Conservation (phyloP, 208 protist species). For the Leishmania major region DNA sequence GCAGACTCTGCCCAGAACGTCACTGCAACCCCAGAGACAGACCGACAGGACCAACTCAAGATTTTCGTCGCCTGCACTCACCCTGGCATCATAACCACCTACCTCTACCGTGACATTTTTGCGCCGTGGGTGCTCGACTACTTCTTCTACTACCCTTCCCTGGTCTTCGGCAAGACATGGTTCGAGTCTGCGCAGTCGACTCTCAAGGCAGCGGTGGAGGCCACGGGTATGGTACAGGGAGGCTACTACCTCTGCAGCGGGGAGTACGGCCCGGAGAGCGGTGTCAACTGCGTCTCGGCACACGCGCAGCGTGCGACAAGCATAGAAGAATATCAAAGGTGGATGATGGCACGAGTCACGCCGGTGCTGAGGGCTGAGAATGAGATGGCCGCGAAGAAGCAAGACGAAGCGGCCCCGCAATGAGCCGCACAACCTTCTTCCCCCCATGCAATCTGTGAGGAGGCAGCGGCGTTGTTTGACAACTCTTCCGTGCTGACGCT, state of each 20-base stretch:
- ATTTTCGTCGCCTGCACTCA: constrained; percentile 82
- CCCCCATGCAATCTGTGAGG: background rate
- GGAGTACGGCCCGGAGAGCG: constrained; percentile 68
- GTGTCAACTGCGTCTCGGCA: constrained; percentile 64
- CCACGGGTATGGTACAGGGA: constrained; percentile 56
- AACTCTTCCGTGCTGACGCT: background rate
- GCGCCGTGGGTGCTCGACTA: constrained; percentile 67
- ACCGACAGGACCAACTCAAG: constrained; percentile 28
- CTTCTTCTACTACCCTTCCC: constrained; percentile 81
- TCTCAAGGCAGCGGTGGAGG: constrained; percentile 59
- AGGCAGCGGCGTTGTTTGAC: background rate
- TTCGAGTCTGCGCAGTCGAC: constrained; percentile 76
- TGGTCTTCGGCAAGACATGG: constrained; percentile 85
- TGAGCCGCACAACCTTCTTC: background rate
- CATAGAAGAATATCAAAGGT: constrained; percentile 49
- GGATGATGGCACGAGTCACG: constrained; percentile 48
- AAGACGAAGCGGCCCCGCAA: background rate
- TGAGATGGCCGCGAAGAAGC: background rate
- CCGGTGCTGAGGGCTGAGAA: constrained; percentile 3
- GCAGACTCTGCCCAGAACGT: background rate
- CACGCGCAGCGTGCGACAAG: constrained; percentile 42
- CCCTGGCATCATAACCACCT: constrained; percentile 77
- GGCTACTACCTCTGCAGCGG: constrained; percentile 84
- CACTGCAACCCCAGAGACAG: background rate
- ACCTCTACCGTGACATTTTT: constrained; percentile 86